Evolutionary conservation across 2,329 filamentous ascomycete species (phyloP), one percentile per base, ranked within the genome.

Genomic region (Bipolaris oryzae): DNA sequence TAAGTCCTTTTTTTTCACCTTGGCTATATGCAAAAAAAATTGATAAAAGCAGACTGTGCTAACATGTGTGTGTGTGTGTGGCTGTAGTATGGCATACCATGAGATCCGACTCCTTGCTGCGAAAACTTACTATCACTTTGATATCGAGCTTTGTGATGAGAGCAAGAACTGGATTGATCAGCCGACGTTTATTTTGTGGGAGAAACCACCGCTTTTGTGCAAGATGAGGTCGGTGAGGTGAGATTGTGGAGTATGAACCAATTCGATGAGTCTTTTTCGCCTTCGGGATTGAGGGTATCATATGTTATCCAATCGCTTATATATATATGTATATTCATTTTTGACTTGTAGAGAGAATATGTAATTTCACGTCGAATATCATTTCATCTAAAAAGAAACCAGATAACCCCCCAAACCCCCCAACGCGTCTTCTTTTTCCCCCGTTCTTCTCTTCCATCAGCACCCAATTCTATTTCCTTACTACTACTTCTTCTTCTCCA

Each of bases 71-170:
- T 1, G 6, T 33, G 16, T 11, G 21, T 7, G 38, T 1, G 7
- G 6, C 15, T 45, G 28, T 33, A 76, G 73, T 25, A 63, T 77
- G 63, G 74, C 74, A 11, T 71, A 71, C 43, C 71, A 79, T 20
- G 78, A 79, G 58, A 77, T 79, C 70, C 77, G 77, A 3, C 64
- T 79, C 1, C 72, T 80, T n/a, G 59, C 76, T 3, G 61, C 75
- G 5, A 77, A 74, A 18, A 48, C 78, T 0, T 47, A 78, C 3
- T 77, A 69, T 53, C 63, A 72, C 31, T 79, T 78, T 33, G 78
- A 80, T 37, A 43, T 79, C 2, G 65, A 74, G 21, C 67, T 79
- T 2, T 66, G 59, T 10, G 55, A 69, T 0, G 73, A 77, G 48
- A 73, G 71, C 54, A 53, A 63, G 7, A 46, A 69, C 15, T 74